These are phyloP conservation scores for Colletotrichum sp. DNA, from an alignment of 2,329 filamentous ascomycete species.

Conservation along the genomic window DNA sequence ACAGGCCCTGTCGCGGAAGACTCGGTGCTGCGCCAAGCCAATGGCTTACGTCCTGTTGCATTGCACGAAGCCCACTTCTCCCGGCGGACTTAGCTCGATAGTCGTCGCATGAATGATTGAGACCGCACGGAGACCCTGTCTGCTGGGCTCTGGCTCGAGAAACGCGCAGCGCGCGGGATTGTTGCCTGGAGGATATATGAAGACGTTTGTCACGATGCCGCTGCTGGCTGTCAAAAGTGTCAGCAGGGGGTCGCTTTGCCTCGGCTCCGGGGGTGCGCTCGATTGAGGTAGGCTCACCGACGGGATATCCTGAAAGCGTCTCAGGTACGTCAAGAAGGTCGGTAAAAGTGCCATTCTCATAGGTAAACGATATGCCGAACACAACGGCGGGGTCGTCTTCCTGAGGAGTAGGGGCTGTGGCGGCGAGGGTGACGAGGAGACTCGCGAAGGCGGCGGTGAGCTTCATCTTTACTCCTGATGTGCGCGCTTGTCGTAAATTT, in stretches of 20 bases:
- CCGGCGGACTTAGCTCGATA: neutral
- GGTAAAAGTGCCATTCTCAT: neutral
- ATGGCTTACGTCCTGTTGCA: neutral
- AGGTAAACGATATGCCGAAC: neutral
- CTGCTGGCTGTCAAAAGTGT: constrained; percentile 1
- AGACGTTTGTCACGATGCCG: constrained; percentile 7
- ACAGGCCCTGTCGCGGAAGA: neutral
- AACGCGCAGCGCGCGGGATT: neutral
- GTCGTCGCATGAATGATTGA: neutral
- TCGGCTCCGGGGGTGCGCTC: neutral
- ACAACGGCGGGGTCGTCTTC: neutral
- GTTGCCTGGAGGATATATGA: neutral
- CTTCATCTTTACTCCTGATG: neutral
- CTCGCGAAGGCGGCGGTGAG: neutral
- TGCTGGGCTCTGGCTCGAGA: neutral
- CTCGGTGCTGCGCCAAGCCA: constrained; percentile 1
- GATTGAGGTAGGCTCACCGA: neutral
- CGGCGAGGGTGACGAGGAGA: neutral
- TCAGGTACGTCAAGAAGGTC: constrained; percentile 10
- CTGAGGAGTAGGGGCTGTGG: neutral
- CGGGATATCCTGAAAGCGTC: constrained; percentile 6
- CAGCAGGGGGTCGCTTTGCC: neutral
- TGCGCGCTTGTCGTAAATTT: no score
- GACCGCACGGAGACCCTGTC: neutral
- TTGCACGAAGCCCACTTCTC: constrained; percentile 2